A percentile compares a stretch with the other conserved stretches of the same genome.
These are phyloP conservation scores for Mucor lusitanicus DNA, from an alignment of 371 early-diverging fungal genomes.

Conservation along the genomic window DNA sequence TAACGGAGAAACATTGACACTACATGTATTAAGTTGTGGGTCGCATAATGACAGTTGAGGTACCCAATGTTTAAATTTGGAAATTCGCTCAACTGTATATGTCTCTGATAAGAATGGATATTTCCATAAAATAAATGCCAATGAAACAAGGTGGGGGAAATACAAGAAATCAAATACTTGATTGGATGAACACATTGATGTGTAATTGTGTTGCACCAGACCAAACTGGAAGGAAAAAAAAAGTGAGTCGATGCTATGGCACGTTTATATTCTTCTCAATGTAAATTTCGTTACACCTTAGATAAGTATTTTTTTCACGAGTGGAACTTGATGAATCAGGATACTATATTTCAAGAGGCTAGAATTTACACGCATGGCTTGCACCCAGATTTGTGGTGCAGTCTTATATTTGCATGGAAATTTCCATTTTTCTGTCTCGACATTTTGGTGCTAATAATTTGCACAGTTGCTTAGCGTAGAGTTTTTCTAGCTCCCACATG, in stretches of 20 bases:
- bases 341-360: neutral
- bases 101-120: too few species aligned
- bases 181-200: neutral
- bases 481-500: neutral
- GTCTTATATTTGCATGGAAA: neutral
- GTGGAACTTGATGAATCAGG: neutral
- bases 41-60: too few species aligned
- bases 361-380: neutral
- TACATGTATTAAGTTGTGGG: too few species aligned
- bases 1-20: too few species aligned
- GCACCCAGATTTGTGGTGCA: neutral
- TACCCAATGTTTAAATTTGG: too few species aligned
- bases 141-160: too few species aligned
- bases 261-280: neutral
- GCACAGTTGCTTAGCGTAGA: neutral
- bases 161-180: neutral
- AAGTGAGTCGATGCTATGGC: neutral
- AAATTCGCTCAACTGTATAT: too few species aligned
- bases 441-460: neutral
- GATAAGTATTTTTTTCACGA: neutral
- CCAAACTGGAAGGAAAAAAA: neutral
- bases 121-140: too few species aligned
- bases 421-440: neutral
- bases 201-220: neutral
- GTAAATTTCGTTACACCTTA: neutral